Percentiles rank a stretch among this genome's conserved stretches.
phyloP scores from a whole-genome alignment of 345 rosid species.

The Eucalyptus polyanthemos region DNA sequence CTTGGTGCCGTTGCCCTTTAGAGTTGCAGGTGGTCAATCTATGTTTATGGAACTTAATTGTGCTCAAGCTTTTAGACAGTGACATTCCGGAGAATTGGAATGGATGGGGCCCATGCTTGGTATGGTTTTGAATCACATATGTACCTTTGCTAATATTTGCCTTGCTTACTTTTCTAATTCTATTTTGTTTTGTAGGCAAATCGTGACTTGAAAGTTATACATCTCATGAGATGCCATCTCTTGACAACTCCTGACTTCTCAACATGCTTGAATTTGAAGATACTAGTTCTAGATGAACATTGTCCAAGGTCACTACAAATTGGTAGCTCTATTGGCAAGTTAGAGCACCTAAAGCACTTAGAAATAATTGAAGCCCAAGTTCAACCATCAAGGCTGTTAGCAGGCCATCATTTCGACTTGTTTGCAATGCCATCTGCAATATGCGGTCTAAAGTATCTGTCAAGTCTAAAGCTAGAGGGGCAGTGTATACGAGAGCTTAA shows the following conservation, averaged over 20 bases:
- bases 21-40: not conserved
- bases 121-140: not conserved
- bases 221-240: not conserved
- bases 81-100: not conserved
- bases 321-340: not conserved
- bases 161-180: not conserved
- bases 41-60: not conserved
- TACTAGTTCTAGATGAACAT: not conserved
- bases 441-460: not conserved
- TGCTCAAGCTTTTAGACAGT: not conserved
- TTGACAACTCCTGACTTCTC: not conserved
- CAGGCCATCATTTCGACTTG: not conserved
- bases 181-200: not conserved
- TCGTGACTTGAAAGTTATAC: not conserved
- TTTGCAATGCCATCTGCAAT: not conserved
- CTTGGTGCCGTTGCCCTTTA: not conserved
- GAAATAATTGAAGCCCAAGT: not conserved
- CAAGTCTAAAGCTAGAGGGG: not conserved
- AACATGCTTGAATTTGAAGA: not conserved
- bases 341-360: not conserved
- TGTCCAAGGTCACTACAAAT: not conserved
- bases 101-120: not conserved
- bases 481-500: not conserved
- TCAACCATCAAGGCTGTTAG: not conserved
- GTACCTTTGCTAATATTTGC: not conserved